Evolutionary conservation across 768 basidiomycete genomes (phyloP).

Genomic region (Mycena polygramma): DNA sequence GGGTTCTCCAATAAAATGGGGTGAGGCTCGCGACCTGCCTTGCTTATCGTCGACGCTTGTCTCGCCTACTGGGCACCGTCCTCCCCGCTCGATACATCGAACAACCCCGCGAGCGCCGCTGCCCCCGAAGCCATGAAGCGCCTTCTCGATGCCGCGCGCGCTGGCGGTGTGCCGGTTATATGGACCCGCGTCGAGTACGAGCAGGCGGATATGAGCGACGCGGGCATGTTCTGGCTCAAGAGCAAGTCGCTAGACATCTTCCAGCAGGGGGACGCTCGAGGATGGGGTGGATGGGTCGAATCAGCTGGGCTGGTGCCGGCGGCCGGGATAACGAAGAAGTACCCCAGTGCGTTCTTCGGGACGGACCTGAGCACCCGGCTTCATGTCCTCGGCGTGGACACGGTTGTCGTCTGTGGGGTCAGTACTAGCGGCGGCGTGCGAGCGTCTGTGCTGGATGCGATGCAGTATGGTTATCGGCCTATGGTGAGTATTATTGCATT

Average conservation of each 20-base stretch:
- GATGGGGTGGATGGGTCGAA: slow-evolving; percentile 15
- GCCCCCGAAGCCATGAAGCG: slow-evolving; percentile 9
- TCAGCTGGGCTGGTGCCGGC: slow-evolving; percentile 4
- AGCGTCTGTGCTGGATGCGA: slow-evolving; percentile 30
- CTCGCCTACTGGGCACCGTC: slow-evolving; percentile 9
- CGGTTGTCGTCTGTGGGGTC: slow-evolving; percentile 31
- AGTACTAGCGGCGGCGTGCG: slow-evolving; percentile 33
- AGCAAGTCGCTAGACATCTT: slow-evolving; percentile 18
- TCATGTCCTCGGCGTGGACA: slow-evolving; percentile 23
- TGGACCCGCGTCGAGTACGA: slow-evolving; percentile 25
- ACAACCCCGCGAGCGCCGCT: slow-evolving; percentile 10
- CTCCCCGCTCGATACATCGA: slow-evolving; percentile 14
- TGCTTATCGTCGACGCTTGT: slow-evolving; percentile 17
- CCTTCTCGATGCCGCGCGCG: slow-evolving; percentile 15
- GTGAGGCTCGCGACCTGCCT: slow-evolving; percentile 2
- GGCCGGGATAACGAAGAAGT: slow-evolving; percentile 23
- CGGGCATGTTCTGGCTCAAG: slow-evolving; percentile 25
- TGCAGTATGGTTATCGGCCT: slow-evolving; percentile 31
- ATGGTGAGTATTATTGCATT: slow-evolving; percentile 9
- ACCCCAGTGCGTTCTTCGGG: slow-evolving; percentile 32
- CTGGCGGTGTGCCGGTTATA: slow-evolving; percentile 5
- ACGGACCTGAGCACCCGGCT: slow-evolving; percentile 20
- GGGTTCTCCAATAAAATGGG: slow-evolving; percentile 16
- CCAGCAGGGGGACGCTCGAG: slow-evolving; percentile 12
- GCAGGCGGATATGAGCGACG: slow-evolving; percentile 16